Percentiles rank a stretch among this genome's conserved stretches.
Conservation (phyloP, 345 rosid species). For the Citrus mangshanensis region DNA sequence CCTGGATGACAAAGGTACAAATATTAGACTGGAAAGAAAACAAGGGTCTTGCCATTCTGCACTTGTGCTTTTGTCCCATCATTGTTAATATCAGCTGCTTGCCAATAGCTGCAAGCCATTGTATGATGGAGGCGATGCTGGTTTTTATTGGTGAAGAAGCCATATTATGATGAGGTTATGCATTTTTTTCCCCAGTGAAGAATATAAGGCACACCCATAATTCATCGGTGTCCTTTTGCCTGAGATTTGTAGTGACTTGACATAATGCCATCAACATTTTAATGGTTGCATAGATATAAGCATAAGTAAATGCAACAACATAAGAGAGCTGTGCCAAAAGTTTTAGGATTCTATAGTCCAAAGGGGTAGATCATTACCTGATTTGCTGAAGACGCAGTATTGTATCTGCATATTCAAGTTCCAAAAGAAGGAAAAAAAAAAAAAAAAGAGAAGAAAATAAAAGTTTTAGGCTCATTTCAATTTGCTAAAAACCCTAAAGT, state of each 20-base stretch:
- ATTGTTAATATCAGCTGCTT: neutral
- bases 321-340: neutral
- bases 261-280: neutral
- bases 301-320: neutral
- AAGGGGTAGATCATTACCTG: conserved; percentile 38
- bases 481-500: conserved; percentile 11
- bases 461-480: neutral
- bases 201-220: neutral
- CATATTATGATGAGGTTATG: no score
- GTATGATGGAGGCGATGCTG: neutral
- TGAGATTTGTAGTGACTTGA: neutral
- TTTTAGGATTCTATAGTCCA: neutral
- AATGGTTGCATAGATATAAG: neutral
- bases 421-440: neutral
- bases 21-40: conserved; percentile 18
- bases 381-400: conserved; percentile 48
- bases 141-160: neutral
- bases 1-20: conserved; percentile 31
- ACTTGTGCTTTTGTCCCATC: neutral
- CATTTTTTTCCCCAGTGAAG: neutral
- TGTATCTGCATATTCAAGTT: conserved; percentile 44
- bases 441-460: neutral
- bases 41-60: neutral
- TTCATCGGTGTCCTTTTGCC: neutral
- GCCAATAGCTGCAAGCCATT: neutral